These are phyloP conservation scores for Tetracentron sinense DNA, from an alignment of 164 flowering plant species.

Conservation along the genomic window DNA sequence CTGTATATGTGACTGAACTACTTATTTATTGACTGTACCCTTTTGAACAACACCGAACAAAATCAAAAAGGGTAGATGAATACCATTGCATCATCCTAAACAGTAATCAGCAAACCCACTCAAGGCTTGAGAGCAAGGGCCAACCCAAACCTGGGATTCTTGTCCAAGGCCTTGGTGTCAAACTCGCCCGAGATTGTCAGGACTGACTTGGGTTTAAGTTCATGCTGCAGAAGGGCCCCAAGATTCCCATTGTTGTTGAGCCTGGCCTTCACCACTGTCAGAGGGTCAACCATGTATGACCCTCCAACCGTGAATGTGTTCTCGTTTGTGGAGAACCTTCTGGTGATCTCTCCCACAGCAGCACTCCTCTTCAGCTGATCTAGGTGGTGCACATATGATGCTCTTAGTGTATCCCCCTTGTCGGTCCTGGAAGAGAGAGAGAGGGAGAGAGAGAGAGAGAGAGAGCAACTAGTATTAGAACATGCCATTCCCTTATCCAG, in stretches of 20 bases:
- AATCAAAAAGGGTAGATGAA: slow-evolving; percentile 2
- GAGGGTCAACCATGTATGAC: slow-evolving; percentile 51
- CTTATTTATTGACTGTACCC: slow-evolving; percentile 37
- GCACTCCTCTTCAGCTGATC: slow-evolving; percentile 59
- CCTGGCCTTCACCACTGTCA: slow-evolving; percentile 69
- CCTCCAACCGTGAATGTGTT: slow-evolving; percentile 95
- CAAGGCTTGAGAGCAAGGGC: slow-evolving; percentile 80
- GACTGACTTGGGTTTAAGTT: slow-evolving; percentile 63
- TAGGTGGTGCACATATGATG: slow-evolving; percentile 60
- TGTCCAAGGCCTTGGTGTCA: slow-evolving; percentile 84
- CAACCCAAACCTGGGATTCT: slow-evolving; percentile 74
- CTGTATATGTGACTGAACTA: slow-evolving; percentile 29
- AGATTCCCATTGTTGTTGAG: slow-evolving; percentile 90
- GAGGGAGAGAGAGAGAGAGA: too few species aligned
- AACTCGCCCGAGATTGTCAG: slow-evolving; percentile 79
- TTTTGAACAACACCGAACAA: slow-evolving; percentile 22
- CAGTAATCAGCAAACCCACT: slow-evolving; percentile 7
- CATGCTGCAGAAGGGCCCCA: slow-evolving; percentile 82
- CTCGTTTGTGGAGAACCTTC: slow-evolving; percentile 87
- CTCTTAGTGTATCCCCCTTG: slow-evolving; percentile 78
- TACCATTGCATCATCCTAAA: slow-evolving; percentile 1
- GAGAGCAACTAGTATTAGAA: too few species aligned
- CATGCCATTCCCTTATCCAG: not conserved
- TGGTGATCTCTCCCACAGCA: slow-evolving; percentile 65
- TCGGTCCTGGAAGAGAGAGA: slow-evolving; percentile 51